Evolutionary conservation across 75 land plant species (phyloP).

Genomic region (Sequoia sempervirens): DNA sequence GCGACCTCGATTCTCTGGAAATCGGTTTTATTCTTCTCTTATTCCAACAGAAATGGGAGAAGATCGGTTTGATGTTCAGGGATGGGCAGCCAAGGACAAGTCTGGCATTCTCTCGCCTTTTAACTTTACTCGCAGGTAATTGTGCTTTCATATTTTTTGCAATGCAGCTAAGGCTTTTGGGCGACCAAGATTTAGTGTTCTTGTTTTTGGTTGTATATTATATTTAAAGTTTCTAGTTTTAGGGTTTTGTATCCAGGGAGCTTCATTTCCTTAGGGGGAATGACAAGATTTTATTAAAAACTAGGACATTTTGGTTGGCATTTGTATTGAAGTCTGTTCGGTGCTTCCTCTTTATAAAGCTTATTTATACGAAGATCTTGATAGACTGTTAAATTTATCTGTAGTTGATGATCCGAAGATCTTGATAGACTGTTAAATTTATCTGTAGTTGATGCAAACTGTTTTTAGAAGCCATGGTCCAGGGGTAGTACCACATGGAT

Average conservation of each 20-base stretch:
- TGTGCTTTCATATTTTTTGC: background rate
- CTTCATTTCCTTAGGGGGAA: background rate
- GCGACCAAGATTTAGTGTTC: background rate
- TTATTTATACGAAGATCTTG: no score
- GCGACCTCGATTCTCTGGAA: no score
- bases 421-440: no score
- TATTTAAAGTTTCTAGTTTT: background rate
- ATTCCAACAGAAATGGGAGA: background rate
- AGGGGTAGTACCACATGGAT: no score
- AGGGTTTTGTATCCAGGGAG: background rate
- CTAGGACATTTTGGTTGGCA: no score
- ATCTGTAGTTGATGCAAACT: no score
- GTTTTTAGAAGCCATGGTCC: no score
- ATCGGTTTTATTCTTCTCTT: no score
- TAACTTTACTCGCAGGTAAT: slow-evolving; percentile 27
- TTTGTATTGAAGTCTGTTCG: no score
- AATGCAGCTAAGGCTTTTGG: background rate
- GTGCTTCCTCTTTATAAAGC: no score
- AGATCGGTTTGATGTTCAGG: slow-evolving; percentile 1
- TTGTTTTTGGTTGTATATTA: background rate
- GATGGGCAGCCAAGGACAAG: slow-evolving; percentile 29
- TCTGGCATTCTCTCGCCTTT: slow-evolving; percentile 38
- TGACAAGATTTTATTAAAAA: background rate
- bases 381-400: no score
- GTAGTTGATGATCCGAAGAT: no score